A percentile compares a stretch with the other conserved stretches of the same genome.
These are phyloP conservation scores for Cnidoscolus chayamansa DNA, from an alignment of 441 rosid genomes.

Conservation along the genomic window DNA sequence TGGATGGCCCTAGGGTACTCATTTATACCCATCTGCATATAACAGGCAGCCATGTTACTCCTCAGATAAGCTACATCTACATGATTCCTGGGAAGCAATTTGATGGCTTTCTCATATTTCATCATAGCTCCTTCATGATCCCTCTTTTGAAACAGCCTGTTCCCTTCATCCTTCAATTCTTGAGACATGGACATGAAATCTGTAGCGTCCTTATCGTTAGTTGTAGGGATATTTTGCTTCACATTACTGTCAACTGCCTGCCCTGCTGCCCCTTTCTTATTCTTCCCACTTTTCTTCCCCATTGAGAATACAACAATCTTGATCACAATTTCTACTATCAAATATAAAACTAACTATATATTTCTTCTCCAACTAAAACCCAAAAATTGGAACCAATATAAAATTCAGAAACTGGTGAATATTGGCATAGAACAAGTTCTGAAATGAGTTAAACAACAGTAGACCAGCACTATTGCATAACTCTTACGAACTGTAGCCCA, in stretches of 20 bases:
- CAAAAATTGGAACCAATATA: conserved; percentile 19
- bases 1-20: conserved; percentile 89
- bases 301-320: conserved; percentile 34
- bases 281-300: conserved; percentile 84
- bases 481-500: neutral
- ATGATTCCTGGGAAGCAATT: conserved; percentile 72
- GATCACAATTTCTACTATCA: conserved; percentile 14
- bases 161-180: conserved; percentile 90
- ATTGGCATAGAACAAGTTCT: conserved; percentile 14
- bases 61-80: conserved; percentile 74
- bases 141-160: conserved; percentile 65
- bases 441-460: conserved; percentile 17
- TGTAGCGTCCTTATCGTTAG: conserved; percentile 66
- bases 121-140: conserved; percentile 94
- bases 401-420: conserved; percentile 8
- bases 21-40: conserved; percentile 90
- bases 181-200: conserved; percentile 73
- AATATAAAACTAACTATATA: conserved; percentile 10
- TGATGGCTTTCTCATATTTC: conserved; percentile 83
- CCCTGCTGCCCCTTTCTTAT: conserved; percentile 39
- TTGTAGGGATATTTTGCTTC: conserved; percentile 44
- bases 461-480: conserved; percentile 18
- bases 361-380: conserved; percentile 11
- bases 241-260: conserved; percentile 31
- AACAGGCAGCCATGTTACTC: conserved; percentile 82